Conservation (phyloP, 768 basidiomycete genomes). For the Mycena amicta region DNA sequence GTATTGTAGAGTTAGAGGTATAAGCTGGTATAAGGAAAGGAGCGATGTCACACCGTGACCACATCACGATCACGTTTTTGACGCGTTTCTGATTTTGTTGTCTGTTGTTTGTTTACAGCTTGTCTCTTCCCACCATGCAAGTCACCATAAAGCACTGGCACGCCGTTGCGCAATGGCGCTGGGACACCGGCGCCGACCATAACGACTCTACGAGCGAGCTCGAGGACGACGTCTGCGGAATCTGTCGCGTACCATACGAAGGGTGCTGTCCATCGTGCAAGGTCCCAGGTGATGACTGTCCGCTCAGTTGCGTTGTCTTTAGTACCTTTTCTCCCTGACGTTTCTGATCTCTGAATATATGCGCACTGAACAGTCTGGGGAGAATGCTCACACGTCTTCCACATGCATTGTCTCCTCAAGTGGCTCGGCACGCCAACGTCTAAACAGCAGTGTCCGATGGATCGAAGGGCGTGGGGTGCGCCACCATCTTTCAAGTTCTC, state of each 20-base stretch:
- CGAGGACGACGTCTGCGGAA: constrained; percentile 73
- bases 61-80: no score
- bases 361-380: constrained; percentile 97
- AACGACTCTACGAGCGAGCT: constrained; percentile 3
- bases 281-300: constrained; percentile 95
- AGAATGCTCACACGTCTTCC: constrained; percentile 95
- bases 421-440: constrained; percentile 91
- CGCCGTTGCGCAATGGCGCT: constrained; percentile 87
- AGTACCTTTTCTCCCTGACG: not conserved
- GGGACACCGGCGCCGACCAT: constrained; percentile 61
- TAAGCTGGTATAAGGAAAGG: no score
- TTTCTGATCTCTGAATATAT: not conserved
- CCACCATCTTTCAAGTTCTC: not conserved
- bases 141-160: constrained; percentile 84
- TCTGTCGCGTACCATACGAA: constrained; percentile 90
- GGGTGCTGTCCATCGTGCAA: constrained; percentile 96
- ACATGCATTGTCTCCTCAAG: constrained; percentile 97
- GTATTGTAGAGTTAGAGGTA: not conserved
- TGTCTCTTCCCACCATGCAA: constrained; percentile 55
- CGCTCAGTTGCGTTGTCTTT: constrained; percentile 75
- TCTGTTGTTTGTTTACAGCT: no score
- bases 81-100: no score
- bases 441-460: constrained; percentile 99
- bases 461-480: constrained; percentile 89
- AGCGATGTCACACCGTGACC: no score